Percentiles rank a stretch among this genome's conserved stretches.
Conservation (phyloP, 352 stramenopile species). For the Phytophthora pinifolia region DNA sequence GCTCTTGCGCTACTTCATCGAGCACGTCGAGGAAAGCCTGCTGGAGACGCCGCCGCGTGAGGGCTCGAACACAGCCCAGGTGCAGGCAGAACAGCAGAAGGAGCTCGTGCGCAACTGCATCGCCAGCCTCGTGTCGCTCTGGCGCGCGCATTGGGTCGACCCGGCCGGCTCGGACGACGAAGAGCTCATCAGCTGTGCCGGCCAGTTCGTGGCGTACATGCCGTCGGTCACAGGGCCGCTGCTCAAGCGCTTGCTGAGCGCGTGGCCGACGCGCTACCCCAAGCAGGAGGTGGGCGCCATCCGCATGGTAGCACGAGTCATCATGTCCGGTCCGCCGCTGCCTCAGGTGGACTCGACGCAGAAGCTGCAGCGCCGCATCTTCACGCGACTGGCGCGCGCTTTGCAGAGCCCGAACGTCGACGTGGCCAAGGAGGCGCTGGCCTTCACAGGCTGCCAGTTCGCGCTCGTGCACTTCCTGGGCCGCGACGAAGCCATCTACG, state of each 20-base stretch:
- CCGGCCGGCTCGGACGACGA: slow-evolving; percentile 75
- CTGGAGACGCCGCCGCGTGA: slow-evolving; percentile 16
- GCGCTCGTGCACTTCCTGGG: slow-evolving; percentile 74
- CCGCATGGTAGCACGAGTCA: slow-evolving; percentile 78
- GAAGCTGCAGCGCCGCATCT: slow-evolving; percentile 49
- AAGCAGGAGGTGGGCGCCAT: slow-evolving; percentile 74
- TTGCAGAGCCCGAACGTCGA: slow-evolving; percentile 65
- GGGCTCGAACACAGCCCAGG: slow-evolving; percentile 20
- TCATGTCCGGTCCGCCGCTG: slow-evolving; percentile 79
- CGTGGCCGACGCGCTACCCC: slow-evolving; percentile 71
- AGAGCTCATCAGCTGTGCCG: slow-evolving; percentile 79
- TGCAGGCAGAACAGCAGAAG: slow-evolving; percentile 33
- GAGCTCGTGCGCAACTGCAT: slow-evolving; percentile 78
- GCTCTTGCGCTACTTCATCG: slow-evolving; percentile 80
- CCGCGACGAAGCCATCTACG: slow-evolving; percentile 64
- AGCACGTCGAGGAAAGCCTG: slow-evolving; percentile 61
- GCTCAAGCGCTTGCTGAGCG: slow-evolving; percentile 51
- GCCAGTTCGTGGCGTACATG: slow-evolving; percentile 86
- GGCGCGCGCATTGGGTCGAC: slow-evolving; percentile 78
- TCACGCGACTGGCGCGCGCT: slow-evolving; percentile 55
- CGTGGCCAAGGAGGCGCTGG: slow-evolving; percentile 78
- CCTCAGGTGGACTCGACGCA: slow-evolving; percentile 40
- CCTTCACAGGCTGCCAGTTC: slow-evolving; percentile 85
- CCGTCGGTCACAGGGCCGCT: slow-evolving; percentile 53
- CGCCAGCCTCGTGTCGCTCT: slow-evolving; percentile 60